Percentiles rank a stretch among this genome's conserved stretches.
Conservation (phyloP, 140 eudicot species). For the Oenanthe javanica region DNA sequence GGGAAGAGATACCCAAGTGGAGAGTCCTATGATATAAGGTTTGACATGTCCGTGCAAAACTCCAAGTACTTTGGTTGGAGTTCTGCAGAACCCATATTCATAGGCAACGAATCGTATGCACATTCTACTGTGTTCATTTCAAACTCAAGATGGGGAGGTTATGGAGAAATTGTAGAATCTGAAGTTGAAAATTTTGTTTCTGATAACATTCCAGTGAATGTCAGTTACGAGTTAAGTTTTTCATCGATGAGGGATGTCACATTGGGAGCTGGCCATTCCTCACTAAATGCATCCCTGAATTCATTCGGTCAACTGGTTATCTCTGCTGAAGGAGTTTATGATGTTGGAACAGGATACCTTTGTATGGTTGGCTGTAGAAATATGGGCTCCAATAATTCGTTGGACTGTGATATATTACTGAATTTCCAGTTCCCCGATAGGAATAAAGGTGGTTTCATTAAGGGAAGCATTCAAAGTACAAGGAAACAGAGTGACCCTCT, state of each 20-base stretch:
- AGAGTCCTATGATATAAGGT: slow-evolving; percentile 30
- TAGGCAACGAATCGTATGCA: slow-evolving; percentile 24
- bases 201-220: slow-evolving; percentile 15
- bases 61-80: slow-evolving; percentile 25
- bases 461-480: slow-evolving; percentile 48
- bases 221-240: slow-evolving; percentile 35
- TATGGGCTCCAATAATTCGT: slow-evolving; percentile 12
- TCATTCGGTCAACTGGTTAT: slow-evolving; percentile 16
- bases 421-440: slow-evolving; percentile 27
- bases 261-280: slow-evolving; percentile 14
- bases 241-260: neutral
- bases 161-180: neutral
- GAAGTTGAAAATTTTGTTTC: neutral
- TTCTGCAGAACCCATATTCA: slow-evolving; percentile 27
- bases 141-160: neutral
- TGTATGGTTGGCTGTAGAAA: slow-evolving; percentile 66
- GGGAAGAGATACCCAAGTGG: slow-evolving; percentile 28
- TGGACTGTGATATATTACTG: slow-evolving; percentile 52
- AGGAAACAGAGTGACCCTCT: slow-evolving; percentile 30
- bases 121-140: neutral
- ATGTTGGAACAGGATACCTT: slow-evolving; percentile 37
- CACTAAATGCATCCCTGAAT: slow-evolving; percentile 12
- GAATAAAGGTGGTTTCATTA: slow-evolving; percentile 14
- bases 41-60: slow-evolving; percentile 26
- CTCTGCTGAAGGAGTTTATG: slow-evolving; percentile 62